Evolutionary conservation across 2,329 filamentous ascomycete species (phyloP).

Genomic region (Colletotrichum higginsianum): DNA sequence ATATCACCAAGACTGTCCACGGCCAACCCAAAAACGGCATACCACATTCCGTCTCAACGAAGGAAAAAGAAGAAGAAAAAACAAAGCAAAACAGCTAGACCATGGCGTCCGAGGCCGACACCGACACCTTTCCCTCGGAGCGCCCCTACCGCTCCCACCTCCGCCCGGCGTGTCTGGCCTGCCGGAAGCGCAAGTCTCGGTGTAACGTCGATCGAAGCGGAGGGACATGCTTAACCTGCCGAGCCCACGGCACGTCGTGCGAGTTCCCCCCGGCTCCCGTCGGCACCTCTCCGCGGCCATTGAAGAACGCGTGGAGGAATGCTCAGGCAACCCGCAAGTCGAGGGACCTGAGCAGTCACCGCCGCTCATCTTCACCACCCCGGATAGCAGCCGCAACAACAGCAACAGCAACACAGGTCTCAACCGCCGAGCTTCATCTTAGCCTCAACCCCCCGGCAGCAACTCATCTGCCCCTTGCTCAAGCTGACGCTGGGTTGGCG

Average conservation of each 20-base stretch:
- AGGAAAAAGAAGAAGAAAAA: too few relatives aligned
- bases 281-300: slow-evolving; percentile 21
- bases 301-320: slow-evolving; percentile 29
- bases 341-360: slow-evolving; percentile 10
- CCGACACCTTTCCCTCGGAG: slow-evolving; percentile 34
- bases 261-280: slow-evolving; percentile 58
- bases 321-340: slow-evolving; percentile 7
- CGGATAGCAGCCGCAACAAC: too few relatives aligned
- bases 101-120: slow-evolving; percentile 27
- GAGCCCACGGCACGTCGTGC: slow-evolving; percentile 70
- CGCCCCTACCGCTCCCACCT: slow-evolving; percentile 75
- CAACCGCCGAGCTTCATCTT: slow-evolving; percentile 4
- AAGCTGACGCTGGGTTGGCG: slow-evolving; percentile 48
- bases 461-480: neutral
- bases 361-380: neutral
- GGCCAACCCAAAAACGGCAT: neutral
- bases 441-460: neutral
- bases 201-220: slow-evolving; percentile 71
- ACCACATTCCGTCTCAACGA: neutral
- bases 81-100: fast-evolving
- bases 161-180: slow-evolving; percentile 72
- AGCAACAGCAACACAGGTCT: neutral
- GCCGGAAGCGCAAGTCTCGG: slow-evolving; percentile 72
- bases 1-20: slow-evolving; percentile 16
- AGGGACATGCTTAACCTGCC: slow-evolving; percentile 70